Conservation (phyloP, 2,329 filamentous ascomycete genomes). For the Colletotrichum tabaci region DNA sequence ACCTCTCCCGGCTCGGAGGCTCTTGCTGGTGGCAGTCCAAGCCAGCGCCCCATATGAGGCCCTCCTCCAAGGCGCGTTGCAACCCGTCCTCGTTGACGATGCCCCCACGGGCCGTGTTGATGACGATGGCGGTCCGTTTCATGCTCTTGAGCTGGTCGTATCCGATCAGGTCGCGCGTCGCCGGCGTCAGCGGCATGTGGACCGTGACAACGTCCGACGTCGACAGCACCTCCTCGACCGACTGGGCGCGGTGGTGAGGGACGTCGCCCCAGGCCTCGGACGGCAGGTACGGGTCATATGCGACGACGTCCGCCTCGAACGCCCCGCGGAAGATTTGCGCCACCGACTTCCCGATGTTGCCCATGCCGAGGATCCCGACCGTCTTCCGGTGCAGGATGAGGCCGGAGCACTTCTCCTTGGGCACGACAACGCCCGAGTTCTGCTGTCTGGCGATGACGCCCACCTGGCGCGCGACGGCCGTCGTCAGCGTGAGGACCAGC, state of each 20-base stretch:
- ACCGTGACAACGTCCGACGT: conserved; percentile 54
- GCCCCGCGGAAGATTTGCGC: conserved; percentile 55
- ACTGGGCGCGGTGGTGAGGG: conserved; percentile 49
- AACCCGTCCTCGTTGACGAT: conserved; percentile 57
- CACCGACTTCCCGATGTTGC: conserved; percentile 55
- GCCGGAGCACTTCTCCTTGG: conserved; percentile 59
- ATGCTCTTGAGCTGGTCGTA: conserved; percentile 52
- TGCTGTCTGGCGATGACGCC: conserved; percentile 51
- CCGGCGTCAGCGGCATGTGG: conserved; percentile 54
- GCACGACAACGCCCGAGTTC: conserved; percentile 47
- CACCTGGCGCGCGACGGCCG: conserved; percentile 53
- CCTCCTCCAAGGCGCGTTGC: conserved; percentile 49
- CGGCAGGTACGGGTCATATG: conserved; percentile 54
- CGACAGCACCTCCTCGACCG: conserved; percentile 51
- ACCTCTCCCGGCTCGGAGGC: conserved; percentile 54
- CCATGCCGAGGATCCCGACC: conserved; percentile 57
- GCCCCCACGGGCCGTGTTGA: conserved; percentile 58
- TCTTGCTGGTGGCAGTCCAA: conserved; percentile 58
- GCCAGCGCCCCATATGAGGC: conserved; percentile 56
- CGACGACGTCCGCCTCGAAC: conserved; percentile 53
- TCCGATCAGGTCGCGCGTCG: conserved; percentile 52
- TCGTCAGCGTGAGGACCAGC: conserved; percentile 53
- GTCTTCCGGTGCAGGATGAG: conserved; percentile 53
- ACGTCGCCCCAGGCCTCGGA: conserved; percentile 52
- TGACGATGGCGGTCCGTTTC: conserved; percentile 56